Conservation (phyloP, 768 basidiomycete genomes). For the Pleurotus sapidus region DNA sequence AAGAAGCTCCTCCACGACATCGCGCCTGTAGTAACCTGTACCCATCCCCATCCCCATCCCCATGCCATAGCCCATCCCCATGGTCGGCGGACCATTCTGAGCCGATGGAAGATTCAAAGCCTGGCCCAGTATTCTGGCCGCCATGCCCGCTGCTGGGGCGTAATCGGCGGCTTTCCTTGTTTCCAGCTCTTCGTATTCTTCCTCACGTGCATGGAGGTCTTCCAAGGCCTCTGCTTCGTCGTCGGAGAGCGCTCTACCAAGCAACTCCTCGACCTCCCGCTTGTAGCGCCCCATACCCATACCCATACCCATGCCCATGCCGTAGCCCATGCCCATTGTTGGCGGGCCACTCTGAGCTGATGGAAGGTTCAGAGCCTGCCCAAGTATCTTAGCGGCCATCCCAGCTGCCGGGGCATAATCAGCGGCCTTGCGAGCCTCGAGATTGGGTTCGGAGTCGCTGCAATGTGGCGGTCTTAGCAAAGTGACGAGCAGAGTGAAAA, state of each 20-base stretch:
- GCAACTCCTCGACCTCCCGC: neutral
- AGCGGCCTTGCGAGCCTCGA: slow-evolving; percentile 2
- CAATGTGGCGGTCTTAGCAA: too few relatives aligned
- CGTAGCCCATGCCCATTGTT: neutral
- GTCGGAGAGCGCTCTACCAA: neutral
- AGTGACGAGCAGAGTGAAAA: too few relatives aligned
- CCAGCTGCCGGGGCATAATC: slow-evolving; percentile 1
- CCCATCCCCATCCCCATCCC: too few relatives aligned
- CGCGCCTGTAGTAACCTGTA: neutral
- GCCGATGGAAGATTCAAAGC: neutral
- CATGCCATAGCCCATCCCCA: neutral
- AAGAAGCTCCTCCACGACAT: neutral
- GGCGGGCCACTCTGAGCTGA: neutral
- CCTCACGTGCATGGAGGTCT: neutral
- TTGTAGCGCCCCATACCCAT: neutral
- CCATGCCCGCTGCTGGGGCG: neutral
- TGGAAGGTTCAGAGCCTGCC: neutral
- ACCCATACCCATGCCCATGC: slow-evolving; percentile 1
- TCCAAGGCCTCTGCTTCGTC: neutral
- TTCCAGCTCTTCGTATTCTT: neutral
- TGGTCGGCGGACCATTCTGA: neutral
- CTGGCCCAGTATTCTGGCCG: neutral
- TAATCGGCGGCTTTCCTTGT: neutral
- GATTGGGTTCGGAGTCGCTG: too few relatives aligned
- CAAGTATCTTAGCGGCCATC: neutral